phyloP scores from a whole-genome alignment of 2,329 filamentous ascomycete species.

The Penicillium sp. region DNA sequence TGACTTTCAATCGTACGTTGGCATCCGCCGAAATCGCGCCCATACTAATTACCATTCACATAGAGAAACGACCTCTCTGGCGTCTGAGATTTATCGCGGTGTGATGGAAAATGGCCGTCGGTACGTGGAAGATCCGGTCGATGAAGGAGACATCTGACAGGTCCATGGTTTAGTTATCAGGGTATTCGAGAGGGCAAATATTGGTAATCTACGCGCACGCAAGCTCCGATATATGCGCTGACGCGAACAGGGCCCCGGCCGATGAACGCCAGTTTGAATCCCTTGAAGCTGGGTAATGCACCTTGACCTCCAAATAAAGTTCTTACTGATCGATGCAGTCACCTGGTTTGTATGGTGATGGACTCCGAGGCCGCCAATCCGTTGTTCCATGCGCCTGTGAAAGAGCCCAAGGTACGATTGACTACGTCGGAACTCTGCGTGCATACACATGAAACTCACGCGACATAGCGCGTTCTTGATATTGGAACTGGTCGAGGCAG shows the following conservation, averaged over 20 bases:
- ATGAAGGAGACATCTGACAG: too few relatives aligned
- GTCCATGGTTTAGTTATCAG: slow-evolving; percentile 9
- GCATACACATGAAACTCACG: background rate
- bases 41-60: background rate
- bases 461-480: slow-evolving; percentile 1
- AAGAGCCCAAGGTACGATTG: slow-evolving; percentile 1
- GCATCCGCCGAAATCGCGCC: too few relatives aligned
- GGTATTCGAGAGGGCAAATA: slow-evolving; percentile 16
- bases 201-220: slow-evolving; percentile 7
- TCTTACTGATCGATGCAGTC: slow-evolving; percentile 14
- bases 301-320: slow-evolving; percentile 8
- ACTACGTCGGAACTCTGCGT: background rate
- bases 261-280: slow-evolving; percentile 13
- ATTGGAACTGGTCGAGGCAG: slow-evolving; percentile 3
- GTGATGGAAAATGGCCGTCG: slow-evolving; percentile 18
- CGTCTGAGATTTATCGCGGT: slow-evolving; percentile 16
- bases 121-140: too few relatives aligned
- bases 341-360: slow-evolving; percentile 10
- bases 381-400: slow-evolving; percentile 8
- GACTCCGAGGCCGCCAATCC: slow-evolving; percentile 9
- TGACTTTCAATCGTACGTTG: background rate
- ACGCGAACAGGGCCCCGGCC: slow-evolving; percentile 6
- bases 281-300: slow-evolving; percentile 11
- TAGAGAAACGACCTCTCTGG: slow-evolving; percentile 18
- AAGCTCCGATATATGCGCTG: background rate